Conservation (phyloP, 306 rosid genomes). For the Prunus davidiana region DNA sequence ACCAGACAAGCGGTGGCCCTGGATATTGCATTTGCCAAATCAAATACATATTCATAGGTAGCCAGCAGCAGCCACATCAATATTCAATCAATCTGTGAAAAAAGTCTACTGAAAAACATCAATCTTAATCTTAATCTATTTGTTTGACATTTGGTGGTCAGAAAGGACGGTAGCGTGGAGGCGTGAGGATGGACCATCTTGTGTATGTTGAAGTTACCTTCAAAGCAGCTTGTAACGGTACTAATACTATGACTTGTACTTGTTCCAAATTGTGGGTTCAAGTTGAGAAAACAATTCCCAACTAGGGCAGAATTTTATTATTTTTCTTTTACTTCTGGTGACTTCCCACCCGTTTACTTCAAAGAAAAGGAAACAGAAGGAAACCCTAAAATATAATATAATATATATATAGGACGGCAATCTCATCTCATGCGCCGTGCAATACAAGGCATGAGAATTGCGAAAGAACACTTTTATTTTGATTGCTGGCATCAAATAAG, state of each 20-base stretch:
- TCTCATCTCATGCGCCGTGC: background rate
- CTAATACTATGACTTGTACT: background rate
- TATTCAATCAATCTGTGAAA: background rate
- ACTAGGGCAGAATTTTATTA: too few species aligned
- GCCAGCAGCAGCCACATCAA: too few species aligned
- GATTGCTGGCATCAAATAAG: background rate
- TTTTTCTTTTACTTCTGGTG: too few species aligned
- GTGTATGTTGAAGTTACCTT: too few species aligned
- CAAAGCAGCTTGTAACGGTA: too few species aligned
- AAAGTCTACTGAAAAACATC: background rate
- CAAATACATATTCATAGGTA: too few species aligned
- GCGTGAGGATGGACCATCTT: background rate
- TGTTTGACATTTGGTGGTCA: constrained; percentile 7
- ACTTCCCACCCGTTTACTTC: too few species aligned
- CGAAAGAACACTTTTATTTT: background rate
- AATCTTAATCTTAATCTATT: background rate
- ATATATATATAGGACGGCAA: background rate
- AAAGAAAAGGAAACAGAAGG: too few species aligned
- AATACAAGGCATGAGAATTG: background rate
- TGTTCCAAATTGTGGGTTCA: background rate
- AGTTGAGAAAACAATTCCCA: background rate
- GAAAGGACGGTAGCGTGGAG: background rate
- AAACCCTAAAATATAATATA: too few species aligned
- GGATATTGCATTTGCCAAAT: too few species aligned
- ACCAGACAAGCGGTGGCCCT: too few species aligned